phyloP scores from a whole-genome alignment of 1,139 yeast genomes.

The Suhomyces panamericanus region DNA sequence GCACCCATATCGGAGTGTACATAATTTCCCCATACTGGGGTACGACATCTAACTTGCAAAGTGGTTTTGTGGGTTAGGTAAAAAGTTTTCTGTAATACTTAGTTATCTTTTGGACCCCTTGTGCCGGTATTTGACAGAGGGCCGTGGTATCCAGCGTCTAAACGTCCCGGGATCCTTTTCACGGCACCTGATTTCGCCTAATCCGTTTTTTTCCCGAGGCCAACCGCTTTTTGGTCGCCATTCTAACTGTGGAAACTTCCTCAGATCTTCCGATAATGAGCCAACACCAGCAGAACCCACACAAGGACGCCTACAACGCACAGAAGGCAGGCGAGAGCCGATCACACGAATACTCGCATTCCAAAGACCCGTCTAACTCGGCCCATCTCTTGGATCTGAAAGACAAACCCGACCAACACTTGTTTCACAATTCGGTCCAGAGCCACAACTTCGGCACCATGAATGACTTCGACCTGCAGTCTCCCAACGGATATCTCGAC shows the following conservation, averaged over 20 bases:
- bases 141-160: background rate
- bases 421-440: background rate
- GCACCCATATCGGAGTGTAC: conserved; percentile 6
- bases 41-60: conserved; percentile 7
- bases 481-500: conserved; percentile 45
- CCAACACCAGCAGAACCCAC: conserved; percentile 2
- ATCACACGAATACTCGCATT: background rate
- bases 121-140: background rate
- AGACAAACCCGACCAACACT: conserved; percentile 1
- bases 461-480: conserved; percentile 18
- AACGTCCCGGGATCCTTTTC: background rate
- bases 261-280: conserved; percentile 2
- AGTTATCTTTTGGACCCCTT: conserved; percentile 1
- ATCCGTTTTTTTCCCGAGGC: background rate
- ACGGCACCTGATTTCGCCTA: background rate
- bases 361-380: background rate
- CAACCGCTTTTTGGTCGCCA: background rate
- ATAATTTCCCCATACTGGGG: conserved; percentile 8
- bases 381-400: background rate
- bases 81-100: conserved; percentile 5
- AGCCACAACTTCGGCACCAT: conserved; percentile 1
- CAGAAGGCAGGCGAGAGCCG: conserved; percentile 2
- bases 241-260: background rate
- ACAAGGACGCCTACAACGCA: background rate
- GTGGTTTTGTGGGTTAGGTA: conserved; percentile 5